phyloP scores from a whole-genome alignment of 768 basidiomycete genomes.

The Pisolithus orientalis region DNA sequence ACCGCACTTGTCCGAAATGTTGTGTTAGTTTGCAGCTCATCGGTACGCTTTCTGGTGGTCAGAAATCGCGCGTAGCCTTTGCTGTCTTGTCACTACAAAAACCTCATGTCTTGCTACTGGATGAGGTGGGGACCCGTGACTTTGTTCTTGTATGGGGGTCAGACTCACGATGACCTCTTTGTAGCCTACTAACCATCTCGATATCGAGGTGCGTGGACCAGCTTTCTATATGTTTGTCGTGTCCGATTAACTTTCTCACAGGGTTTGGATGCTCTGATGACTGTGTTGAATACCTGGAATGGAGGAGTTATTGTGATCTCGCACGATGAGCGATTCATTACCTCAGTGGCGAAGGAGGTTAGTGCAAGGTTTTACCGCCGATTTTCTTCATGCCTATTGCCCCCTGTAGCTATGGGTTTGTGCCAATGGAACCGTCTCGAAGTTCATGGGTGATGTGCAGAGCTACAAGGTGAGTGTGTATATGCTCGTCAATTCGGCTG shows the following conservation, averaged over 20 bases:
- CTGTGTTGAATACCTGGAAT: conserved; percentile 72
- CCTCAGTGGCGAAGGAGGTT: conserved; percentile 81
- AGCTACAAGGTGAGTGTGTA: conserved; percentile 69
- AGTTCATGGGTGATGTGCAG: conserved; percentile 87
- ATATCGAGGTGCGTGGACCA: conserved; percentile 67
- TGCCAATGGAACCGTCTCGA: conserved; percentile 69
- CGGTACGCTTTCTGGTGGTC: conserved; percentile 89
- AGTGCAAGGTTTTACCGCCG: neutral
- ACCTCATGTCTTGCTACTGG: conserved; percentile 89
- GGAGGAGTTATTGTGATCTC: conserved; percentile 91
- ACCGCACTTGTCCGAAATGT: neutral
- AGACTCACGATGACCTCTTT: neutral
- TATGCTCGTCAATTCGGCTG: neutral
- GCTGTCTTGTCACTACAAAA: conserved; percentile 77
- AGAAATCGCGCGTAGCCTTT: conserved; percentile 94
- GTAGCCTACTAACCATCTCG: conserved; percentile 90
- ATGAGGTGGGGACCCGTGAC: conserved; percentile 64
- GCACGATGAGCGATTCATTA: conserved; percentile 95
- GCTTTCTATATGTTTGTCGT: neutral
- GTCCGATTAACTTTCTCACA: conserved; percentile 22
- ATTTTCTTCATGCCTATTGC: conserved; percentile 5
- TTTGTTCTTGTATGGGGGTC: conserved; percentile 1
- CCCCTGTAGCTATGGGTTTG: conserved; percentile 82
- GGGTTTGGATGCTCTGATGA: conserved; percentile 94
- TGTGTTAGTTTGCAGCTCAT: conserved; percentile 69